Base-by-base conservation (phyloP, 495 filamentous ascomycete species). In the Niebla homalea region DNA sequence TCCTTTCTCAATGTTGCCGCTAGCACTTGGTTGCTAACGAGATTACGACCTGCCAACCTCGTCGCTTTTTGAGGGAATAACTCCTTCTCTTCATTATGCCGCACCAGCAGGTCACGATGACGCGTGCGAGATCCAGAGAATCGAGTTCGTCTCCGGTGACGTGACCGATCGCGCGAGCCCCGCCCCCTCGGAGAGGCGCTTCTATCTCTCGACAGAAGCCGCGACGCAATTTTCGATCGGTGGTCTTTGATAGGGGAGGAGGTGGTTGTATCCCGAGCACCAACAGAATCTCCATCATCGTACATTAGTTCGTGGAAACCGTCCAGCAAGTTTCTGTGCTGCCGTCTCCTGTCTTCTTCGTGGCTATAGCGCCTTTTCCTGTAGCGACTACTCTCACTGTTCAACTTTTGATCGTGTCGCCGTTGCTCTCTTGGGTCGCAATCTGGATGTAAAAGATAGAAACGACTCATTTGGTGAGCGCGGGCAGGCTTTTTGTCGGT, bases 391-490 rank as follows among this genome's bases (percentile, higher is more conserved):
- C 76, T 68, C 18, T 76, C 76, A 45, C 77, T 70, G 48, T 78
- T 75, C 46, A 67, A 70, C 36, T 73, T 70, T 41, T 67, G 58
- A 4, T 71, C 70, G 25, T 63, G 57, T 37, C 77, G 73, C 51
- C 80, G 68, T 39, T 79, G 73, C 63, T 93, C 86, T 38, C 82
- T 76, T 2, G 85, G 88, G 58, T 95, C 89, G 58, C 89, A 79
- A 54, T 93, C 82, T 0, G 89, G 88, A 57, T 98, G 81, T 59
- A 92, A 74, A 8, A 94, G 77, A 61, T 97, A 98, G 66, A 89
- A 97, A 15, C 87, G 72, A 64, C 92, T 96, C 29, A 82, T 73
- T 46, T 86, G 78, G 14, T 85, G 72, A 0, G 92, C 88, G 36
- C 84, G 79, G 15, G 74, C 67, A 46, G 76, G 74, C 66, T 98